These are phyloP conservation scores for Melampsora americana DNA, from an alignment of 1,284 basidiomycete genomes.

Conservation along the genomic window DNA sequence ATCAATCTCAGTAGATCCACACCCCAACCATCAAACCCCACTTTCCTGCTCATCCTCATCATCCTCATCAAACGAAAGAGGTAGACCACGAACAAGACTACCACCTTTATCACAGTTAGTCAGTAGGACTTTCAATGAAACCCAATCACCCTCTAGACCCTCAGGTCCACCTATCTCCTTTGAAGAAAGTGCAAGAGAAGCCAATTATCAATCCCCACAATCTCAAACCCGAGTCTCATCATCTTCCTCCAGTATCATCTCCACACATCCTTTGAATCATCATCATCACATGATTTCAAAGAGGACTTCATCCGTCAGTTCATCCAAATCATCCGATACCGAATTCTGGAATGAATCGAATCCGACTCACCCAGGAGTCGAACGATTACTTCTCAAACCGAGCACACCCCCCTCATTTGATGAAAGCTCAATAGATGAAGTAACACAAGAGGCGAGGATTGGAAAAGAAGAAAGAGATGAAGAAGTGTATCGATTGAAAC, in stretches of 20 bases:
- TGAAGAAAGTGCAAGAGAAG: constrained; percentile 30
- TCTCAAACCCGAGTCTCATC: neutral
- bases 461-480: neutral
- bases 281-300: neutral
- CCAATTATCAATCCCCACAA: constrained; percentile 13
- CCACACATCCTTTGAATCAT: neutral
- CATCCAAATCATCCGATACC: neutral
- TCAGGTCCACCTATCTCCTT: constrained; percentile 32
- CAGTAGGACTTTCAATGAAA: neutral
- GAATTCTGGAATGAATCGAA: neutral
- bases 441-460: neutral
- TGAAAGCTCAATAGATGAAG: neutral
- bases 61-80: constrained; percentile 2
- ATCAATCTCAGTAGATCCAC: neutral
- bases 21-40: neutral
- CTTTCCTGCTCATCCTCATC: neutral
- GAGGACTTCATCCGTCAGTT: neutral
- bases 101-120: neutral
- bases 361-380: too few species aligned
- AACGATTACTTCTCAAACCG: neutral
- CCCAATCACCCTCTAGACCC: neutral
- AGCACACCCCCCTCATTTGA: neutral
- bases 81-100: neutral
- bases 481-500: neutral
- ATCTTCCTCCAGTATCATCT: neutral